Base-by-base conservation (phyloP, 352 stramenopile species). In the Blastocystis sp. region DNA sequence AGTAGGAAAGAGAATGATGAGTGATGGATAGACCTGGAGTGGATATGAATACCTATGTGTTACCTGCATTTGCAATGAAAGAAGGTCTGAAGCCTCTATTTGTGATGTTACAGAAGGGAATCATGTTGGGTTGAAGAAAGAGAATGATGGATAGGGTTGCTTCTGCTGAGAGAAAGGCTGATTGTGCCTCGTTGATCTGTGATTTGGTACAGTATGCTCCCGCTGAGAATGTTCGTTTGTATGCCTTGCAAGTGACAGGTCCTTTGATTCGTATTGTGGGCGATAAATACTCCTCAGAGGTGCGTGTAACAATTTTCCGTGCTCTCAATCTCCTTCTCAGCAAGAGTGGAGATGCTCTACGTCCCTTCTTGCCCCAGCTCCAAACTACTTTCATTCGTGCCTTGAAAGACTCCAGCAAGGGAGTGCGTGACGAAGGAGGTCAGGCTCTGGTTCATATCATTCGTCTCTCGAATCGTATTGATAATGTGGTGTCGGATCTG, bases 361-460 rank as follows among this genome's bases (percentile, higher is more conserved):
- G 98, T 90, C 95, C 97, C n/a, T 99, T 99, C 90, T 91, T 99
- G 75, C 96, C 97, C 29, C 97, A 99, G 91, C 93, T 99, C 73
- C 96, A 99, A 90, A 98, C 96, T 1, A 98, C 96, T 1, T 99
- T 99, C 88, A 94, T 98, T 58, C 99, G 99, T 91, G 95, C 95
- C 49, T 90, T 99, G n/a, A 88, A 69, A 51, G 74, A 89, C 42
- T 92, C 93, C n/a, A 94, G 92, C 12, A 93, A 93, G 42, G 92
- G 96, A 73, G 96, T 98, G 21, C 92, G 95, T 51, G 88, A 92
- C 21, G 92, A 93, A 88, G 95, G 95, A 51, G 95, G 95, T 0
- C 92, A 92, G 37, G 95, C 95, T 51, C 91, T 98, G 37, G 93
- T 92, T 35, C 92, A 97, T 35, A 91, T 98, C 9, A 96, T 98